Base-by-base conservation (phyloP, 352 stramenopile genomes). In the Phytopythium mirpurense region DNA sequence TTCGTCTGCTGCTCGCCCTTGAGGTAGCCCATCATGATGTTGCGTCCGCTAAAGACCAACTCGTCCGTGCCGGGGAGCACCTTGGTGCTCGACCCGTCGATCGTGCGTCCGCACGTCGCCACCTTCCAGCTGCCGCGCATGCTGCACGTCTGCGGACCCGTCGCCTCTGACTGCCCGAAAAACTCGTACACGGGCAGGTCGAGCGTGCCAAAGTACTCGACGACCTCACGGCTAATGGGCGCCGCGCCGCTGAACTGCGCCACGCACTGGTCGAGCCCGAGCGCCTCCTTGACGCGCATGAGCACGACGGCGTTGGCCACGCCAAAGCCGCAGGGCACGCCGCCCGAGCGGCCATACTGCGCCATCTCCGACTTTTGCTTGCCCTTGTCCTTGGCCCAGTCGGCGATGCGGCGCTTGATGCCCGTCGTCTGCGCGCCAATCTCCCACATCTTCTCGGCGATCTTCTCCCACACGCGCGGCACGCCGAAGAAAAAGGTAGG, bases 171-270 rank as follows among this genome's bases (percentile, higher is more conserved):
- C 72, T 98, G 90, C 6, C 96, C 95, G 41, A 94, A 93, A 59
- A 98, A 80, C 70, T 98, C 95, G 60, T 88, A 95, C 41, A 99
- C 83, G 11, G 90, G 91, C 41, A 98, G 72, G 60, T 98, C 94
- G 24, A 98, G 65, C 21, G 90, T 97, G 50, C 80, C 86, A 62
- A 98, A 98, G 71, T 98, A 98, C 32, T 97, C 78, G 14, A 98
- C 67, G 15, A 97, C 88, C 57, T 98, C 91, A n/a, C 77, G 65
- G 52, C 86, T 88, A 56, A 98, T 97, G 4, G 94, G 94, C 26
- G 95, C 95, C 9, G 94, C 95, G 40, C 80, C 86, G 49, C 67
- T 87, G 49, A 88, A 92, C 53, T 54, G 75, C 15, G 71, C 70
- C 46, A 74, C 69, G 59, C 86, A 95, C 59, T 95, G 80, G 68